Evolutionary conservation across 2,329 filamentous ascomycete species (phyloP), one percentile per base, ranked within the genome.

Genomic region (Cladosporium austrohemisphaericum): DNA sequence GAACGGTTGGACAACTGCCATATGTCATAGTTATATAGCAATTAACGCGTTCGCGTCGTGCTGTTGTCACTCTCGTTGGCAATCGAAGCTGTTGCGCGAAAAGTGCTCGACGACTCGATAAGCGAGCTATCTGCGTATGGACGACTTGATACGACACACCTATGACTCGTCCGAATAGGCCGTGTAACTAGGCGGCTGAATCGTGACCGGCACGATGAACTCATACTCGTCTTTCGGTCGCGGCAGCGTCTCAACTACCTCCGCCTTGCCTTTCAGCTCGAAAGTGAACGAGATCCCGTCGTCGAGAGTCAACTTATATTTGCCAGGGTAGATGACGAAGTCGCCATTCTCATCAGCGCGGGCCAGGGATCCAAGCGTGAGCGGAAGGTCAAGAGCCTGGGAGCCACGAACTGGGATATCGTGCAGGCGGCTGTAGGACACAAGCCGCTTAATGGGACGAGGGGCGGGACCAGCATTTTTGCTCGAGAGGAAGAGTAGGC

Each of bases 391-490:
- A 0, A 51, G 58, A 38, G 69, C 55, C 1, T 57, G 61, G 10
- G 37, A 43, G n/a, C 41, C 41, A 3, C 55, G 52, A 9, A 49
- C 29, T 2, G 55, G 31, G 5, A 58, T 43, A n/a, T 51, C 45
- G 35, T 58, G 54, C 11, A 56, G 37, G 23, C 58, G 56, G 2
- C 45, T 33, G 35, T 60, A 60, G 1, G 54, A 50, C 4, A 70
- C 66, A 4, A 74, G 62, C 60, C 67, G 68, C 46, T 73, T 73
- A 51, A 65, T 68, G 3, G 71, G 71, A 19, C 67, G 63, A 0
- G 71, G 71, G 23, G 60, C 52, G 1, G 71, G 71, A 0, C 71
- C 71, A 4, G 68, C 65, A 28, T 63, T 55, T 1, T 59, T 65
- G 14, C 66, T 67, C 33, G 65, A 67, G 9, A 62, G 60, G 50